Conservation (phyloP, 2,329 filamentous ascomycete species). For the Colletotrichum plurivorum region DNA sequence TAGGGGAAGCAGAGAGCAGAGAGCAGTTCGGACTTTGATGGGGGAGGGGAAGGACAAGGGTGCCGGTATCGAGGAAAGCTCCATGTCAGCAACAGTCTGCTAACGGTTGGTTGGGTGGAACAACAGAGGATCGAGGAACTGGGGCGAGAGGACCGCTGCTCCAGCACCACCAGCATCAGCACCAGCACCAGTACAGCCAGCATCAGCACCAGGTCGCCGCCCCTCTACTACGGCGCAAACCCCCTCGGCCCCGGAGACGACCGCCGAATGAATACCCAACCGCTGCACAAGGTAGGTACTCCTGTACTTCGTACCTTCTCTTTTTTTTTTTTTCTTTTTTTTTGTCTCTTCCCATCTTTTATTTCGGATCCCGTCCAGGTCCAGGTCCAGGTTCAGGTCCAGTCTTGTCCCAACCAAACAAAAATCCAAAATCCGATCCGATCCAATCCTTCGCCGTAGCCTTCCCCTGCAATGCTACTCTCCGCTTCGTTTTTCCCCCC, state of each 20-base stretch:
- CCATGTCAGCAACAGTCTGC: constrained; percentile 1
- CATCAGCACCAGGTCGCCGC: constrained; percentile 47
- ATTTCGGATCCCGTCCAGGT: constrained; percentile 3
- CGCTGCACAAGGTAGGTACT: constrained; percentile 58
- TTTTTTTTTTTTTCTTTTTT: constrained; percentile 12
- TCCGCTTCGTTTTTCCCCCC: constrained; percentile 36
- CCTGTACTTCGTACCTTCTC: constrained; percentile 15
- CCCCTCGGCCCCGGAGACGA: constrained; percentile 55
- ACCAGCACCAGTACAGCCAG: constrained; percentile 42
- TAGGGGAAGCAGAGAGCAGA: background rate
- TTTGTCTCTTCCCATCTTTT: background rate
- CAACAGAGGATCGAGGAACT: constrained; percentile 40
- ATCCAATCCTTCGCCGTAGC: background rate
- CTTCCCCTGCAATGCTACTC: constrained; percentile 38
- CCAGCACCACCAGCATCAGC: constrained; percentile 40
- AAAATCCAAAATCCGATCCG: constrained; percentile 2
- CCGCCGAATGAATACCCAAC: constrained; percentile 60
- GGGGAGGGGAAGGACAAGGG: constrained; percentile 10
- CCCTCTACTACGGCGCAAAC: constrained; percentile 48
- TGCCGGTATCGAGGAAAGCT: constrained; percentile 14
- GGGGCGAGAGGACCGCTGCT: constrained; percentile 37
- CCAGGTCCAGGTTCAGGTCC: no score
- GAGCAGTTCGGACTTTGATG: constrained; percentile 5
- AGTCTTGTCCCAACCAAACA: no score
- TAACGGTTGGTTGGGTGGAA: constrained; percentile 20